phyloP scores from a whole-genome alignment of 2,329 filamentous ascomycete genomes.

The Exserohilum turcica region DNA sequence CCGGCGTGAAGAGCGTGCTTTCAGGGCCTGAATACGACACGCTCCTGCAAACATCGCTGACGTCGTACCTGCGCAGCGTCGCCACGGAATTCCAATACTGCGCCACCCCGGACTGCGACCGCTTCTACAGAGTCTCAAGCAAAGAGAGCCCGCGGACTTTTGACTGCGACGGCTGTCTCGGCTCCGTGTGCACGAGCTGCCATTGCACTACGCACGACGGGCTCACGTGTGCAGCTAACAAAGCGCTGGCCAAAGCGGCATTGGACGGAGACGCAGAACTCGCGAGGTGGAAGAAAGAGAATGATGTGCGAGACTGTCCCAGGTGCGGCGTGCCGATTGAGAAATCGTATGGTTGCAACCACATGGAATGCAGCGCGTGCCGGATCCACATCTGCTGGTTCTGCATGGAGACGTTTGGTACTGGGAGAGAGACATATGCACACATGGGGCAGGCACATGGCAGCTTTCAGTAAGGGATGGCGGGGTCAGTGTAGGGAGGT shows the following conservation, averaged over 20 bases:
- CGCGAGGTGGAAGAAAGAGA: neutral
- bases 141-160: neutral
- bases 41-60: neutral
- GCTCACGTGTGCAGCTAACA: neutral
- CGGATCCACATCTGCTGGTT: conserved; percentile 1
- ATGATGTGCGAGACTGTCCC: conserved; percentile 4
- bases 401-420: neutral
- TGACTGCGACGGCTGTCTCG: neutral
- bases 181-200: neutral
- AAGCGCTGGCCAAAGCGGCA: neutral
- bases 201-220: neutral
- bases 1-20: neutral
- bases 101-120: conserved; percentile 1
- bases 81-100: conserved; percentile 2
- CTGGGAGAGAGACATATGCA: neutral
- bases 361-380: neutral
- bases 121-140: neutral
- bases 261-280: neutral
- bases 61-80: neutral
- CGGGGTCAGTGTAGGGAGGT: neutral
- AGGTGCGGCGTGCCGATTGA: conserved; percentile 1
- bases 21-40: neutral
- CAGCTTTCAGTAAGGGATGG: neutral
- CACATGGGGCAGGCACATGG: neutral
- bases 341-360: conserved; percentile 1